phyloP scores from a whole-genome alignment of 1,284 basidiomycete genomes.

The Termitomyces sp. region DNA sequence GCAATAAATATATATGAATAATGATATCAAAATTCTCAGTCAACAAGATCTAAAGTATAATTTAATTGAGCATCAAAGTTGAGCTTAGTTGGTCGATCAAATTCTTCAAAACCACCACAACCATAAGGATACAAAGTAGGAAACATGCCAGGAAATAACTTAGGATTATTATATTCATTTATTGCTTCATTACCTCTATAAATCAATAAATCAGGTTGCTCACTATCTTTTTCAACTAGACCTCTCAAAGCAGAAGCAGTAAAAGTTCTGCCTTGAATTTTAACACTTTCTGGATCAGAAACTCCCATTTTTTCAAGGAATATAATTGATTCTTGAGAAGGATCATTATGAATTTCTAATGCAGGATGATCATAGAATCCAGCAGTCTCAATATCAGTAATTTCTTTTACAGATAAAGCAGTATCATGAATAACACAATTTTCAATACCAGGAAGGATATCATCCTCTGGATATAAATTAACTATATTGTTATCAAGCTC shows the following conservation, averaged over 20 bases:
- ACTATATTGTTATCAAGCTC: slow-evolving; percentile 13
- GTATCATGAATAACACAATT: slow-evolving; percentile 9
- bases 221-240: slow-evolving; percentile 14
- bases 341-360: not conserved
- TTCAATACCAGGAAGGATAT: slow-evolving; percentile 9
- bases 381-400: slow-evolving; percentile 21
- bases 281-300: slow-evolving; percentile 22
- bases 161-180: not conserved
- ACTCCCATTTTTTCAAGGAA: slow-evolving; percentile 22
- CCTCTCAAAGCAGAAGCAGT: slow-evolving; percentile 23
- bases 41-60: slow-evolving; percentile 2
- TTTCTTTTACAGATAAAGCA: slow-evolving; percentile 4
- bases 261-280: slow-evolving; percentile 17
- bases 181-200: not conserved
- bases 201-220: slow-evolving; percentile 12
- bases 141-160: slow-evolving; percentile 23
- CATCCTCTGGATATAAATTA: slow-evolving; percentile 17
- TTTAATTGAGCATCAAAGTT: slow-evolving; percentile 4
- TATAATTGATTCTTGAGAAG: not conserved
- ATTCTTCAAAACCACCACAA: slow-evolving; percentile 21
- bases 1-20: slow-evolving; percentile 28
- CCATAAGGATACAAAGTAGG: slow-evolving; percentile 32
- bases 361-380: too few relatives aligned
- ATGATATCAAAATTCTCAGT: slow-evolving; percentile 27
- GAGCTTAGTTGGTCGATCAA: slow-evolving; percentile 13